Base-by-base conservation (phyloP, 768 basidiomycete genomes). In the Collybia nuda region DNA sequence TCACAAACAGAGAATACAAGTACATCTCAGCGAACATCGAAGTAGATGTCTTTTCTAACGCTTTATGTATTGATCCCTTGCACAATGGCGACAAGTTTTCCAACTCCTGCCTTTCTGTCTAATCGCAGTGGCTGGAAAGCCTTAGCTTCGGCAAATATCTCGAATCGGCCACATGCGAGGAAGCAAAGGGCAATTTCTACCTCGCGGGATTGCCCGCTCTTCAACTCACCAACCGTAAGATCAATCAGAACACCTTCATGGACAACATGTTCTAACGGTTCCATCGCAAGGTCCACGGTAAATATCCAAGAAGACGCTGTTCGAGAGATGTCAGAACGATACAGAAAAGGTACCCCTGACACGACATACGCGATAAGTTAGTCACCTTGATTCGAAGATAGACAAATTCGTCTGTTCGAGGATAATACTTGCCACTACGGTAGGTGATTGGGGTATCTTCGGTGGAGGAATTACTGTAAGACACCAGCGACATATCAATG, bases 111-210 rank as follows among this genome's bases (percentile, higher is more conserved):
- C 47, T 67, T 69, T 42, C 58, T 65, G 39, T 58, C 62, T 24
- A 49, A 40, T 37, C 39, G 44, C 15, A 44, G 43, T 38, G 54
- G 45, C 52, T 63, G 69, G 21, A 72, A 66, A 38, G 65, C 64
- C 53, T 70, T 69, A 15, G 73, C 77, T 54, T 74, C 70, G 7
- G 73, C 77, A 36, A 65, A 68, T 44, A 80, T 67, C 49, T 80
- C 77, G 52, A 90, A 93, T 45, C 71, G 67, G 7, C 92, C 92
- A 40, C 73, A 72, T 11, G 88, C 77, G 17, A 93, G 76, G 66
- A 95, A 91, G 58, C 86, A 88, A 11, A 94, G 53, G 1, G 84
- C 77, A 1, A 79, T 69, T 40, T 83, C 77, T 4, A 84, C 57
- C 29, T 77, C 72, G 28, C 69, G 68, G 12, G 77, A 74, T 53